Evolutionary conservation across 1,284 basidiomycete species (phyloP), one percentile per base, ranked within the genome.

Genomic region (Ustilago nuda): DNA sequence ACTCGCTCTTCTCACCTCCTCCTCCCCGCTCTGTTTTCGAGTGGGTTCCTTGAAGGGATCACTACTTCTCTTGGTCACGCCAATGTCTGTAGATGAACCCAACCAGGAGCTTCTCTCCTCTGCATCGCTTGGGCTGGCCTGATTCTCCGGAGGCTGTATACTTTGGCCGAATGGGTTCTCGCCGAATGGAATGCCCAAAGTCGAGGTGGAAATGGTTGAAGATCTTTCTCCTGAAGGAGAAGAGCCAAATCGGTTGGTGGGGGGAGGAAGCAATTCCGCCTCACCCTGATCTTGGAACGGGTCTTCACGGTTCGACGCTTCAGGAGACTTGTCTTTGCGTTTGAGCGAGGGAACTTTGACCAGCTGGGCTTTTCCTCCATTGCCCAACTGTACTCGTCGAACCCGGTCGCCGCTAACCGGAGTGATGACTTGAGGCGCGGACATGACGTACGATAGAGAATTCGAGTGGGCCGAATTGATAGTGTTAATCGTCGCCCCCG

Each of bases 391-490:
- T 4, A 77, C 69, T 1, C 75, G 23, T 1, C 75, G 15, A 13
- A 66, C 71, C 15, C 75, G 71, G 1, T 77, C 75, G 2, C 51
- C 66, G 2, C 45, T 56, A 8, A 77, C 71, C 0, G 75, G 75
- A 4, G 76, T 78, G 19, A 78, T 72, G 23, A 78, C 69, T 55
- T 75, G 72, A 8, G 76, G 76, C 8, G 72, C 74, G 3, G 68
- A 72, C 4, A 78, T 56, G 2, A 76, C 76, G 54, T 78, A 78
- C 30, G 61, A 65, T 8, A 76, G 58, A 11, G 51, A 50, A 11
- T 30, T 52, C 13, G 72, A 72, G 13, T 66, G 56, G 17, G 62
- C 54, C 19, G 68, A 69, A 15, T 19, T 51, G 51, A 78, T 70
- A 13, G 76, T 78, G 50, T 67, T 67, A 48, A 72, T 59, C 9